These are phyloP conservation scores for Penicillium psychrosexuale DNA, from an alignment of 2,329 filamentous ascomycete genomes.

Conservation along the genomic window DNA sequence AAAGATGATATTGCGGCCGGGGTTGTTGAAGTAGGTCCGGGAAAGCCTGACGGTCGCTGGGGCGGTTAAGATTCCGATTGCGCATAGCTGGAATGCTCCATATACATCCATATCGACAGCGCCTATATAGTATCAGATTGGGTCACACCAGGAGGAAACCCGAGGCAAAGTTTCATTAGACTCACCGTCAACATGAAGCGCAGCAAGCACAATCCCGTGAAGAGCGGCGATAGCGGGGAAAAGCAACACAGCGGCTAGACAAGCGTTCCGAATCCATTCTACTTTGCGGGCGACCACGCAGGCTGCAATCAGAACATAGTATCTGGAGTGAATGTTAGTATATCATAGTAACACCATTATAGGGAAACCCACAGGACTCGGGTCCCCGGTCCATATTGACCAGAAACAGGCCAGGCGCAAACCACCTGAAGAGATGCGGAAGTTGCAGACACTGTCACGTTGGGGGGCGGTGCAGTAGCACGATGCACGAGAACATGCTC, in stretches of 20 bases:
- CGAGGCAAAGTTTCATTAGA: background rate
- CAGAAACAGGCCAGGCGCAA: slow-evolving; percentile 46
- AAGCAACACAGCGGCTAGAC: slow-evolving; percentile 60
- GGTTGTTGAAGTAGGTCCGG: slow-evolving; percentile 61
- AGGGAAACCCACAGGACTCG: slow-evolving; percentile 37
- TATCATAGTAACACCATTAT: background rate
- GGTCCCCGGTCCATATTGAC: slow-evolving; percentile 44
- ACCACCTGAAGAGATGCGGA: slow-evolving; percentile 32
- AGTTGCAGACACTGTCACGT: slow-evolving; percentile 18
- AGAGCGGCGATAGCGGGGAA: slow-evolving; percentile 63
- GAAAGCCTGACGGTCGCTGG: slow-evolving; percentile 62
- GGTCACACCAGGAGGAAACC: too few relatives aligned
- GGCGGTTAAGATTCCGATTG: slow-evolving; percentile 63
- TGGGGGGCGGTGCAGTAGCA: slow-evolving; percentile 14
- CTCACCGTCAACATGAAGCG: slow-evolving; percentile 58
- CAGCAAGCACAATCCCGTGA: slow-evolving; percentile 61
- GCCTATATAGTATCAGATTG: slow-evolving; percentile 37
- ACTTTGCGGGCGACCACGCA: slow-evolving; percentile 61
- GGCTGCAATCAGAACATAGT: slow-evolving; percentile 62
- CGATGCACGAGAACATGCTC: slow-evolving; percentile 15
- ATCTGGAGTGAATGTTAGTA: slow-evolving; percentile 40
- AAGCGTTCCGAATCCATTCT: slow-evolving; percentile 62
- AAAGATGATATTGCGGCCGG: slow-evolving; percentile 64
- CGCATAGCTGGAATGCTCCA: slow-evolving; percentile 65
- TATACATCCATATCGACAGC: slow-evolving; percentile 67